phyloP scores from a whole-genome alignment of 345 rosid species.

The Salix suchowensis region DNA sequence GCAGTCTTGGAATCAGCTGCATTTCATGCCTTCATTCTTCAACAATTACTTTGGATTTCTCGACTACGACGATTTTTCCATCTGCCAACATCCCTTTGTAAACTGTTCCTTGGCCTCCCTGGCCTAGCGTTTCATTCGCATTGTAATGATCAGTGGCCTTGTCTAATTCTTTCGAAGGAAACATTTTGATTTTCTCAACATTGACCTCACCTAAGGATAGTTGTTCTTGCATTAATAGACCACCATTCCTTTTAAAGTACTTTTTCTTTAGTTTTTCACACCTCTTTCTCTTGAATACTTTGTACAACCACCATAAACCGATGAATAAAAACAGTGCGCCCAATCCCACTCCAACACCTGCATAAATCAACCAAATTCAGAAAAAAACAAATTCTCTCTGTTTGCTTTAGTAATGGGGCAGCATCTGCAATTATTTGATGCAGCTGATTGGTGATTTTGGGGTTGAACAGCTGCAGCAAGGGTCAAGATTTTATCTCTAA shows the following conservation, averaged over 20 bases:
- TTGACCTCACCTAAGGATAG: background rate
- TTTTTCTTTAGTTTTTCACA: background rate
- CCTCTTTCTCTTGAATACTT: background rate
- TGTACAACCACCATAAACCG: slow-evolving; percentile 1
- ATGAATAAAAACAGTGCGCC: background rate
- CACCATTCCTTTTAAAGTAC: background rate
- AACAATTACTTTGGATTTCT: background rate
- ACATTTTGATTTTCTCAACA: too few species aligned
- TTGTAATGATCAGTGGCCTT: background rate
- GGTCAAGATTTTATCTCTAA: too few species aligned
- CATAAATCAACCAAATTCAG: background rate
- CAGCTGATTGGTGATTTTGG: too few species aligned
- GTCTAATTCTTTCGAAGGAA: too few species aligned
- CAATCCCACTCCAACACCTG: background rate
- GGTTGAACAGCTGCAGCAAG: too few species aligned
- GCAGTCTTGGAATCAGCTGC: too few species aligned
- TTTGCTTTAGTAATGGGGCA: too few species aligned
- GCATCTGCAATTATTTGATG: too few species aligned
- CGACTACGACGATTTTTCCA: background rate
- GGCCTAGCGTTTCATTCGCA: background rate
- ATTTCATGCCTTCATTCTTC: background rate
- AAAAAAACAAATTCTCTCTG: too few species aligned
- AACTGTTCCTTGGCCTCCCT: background rate
- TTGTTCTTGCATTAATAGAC: background rate
- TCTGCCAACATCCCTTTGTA: background rate